Evolutionary conservation across 768 basidiomycete species (phyloP).

Genomic region (Boletus sp.): DNA sequence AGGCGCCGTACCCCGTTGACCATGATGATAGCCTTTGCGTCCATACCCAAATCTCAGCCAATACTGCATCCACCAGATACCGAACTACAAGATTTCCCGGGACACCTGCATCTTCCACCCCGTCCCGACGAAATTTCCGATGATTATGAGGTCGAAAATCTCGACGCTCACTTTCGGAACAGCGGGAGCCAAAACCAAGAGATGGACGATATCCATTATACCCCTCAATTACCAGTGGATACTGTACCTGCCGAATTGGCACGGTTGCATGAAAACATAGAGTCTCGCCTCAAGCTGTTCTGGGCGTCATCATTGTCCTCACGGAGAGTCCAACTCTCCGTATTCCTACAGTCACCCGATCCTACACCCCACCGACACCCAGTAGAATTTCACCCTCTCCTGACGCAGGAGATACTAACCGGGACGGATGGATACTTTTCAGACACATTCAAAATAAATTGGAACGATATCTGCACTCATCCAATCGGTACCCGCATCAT

Average conservation of each 20-base stretch:
- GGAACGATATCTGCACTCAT: conserved; percentile 67
- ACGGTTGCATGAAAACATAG: conserved; percentile 71
- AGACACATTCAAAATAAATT: conserved; percentile 56
- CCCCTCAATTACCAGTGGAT: conserved; percentile 23
- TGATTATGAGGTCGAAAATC: conserved; percentile 52
- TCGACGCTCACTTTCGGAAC: conserved; percentile 52
- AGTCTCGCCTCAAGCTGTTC: conserved; percentile 73
- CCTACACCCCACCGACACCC: conserved; percentile 28
- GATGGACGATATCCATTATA: conserved; percentile 9
- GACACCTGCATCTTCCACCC: conserved; percentile 46
- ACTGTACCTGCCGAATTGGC: conserved; percentile 37
- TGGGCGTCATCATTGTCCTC: conserved; percentile 73
- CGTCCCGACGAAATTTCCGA: conserved; percentile 59
- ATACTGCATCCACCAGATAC: conserved; percentile 20
- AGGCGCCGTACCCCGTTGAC: conserved; percentile 3
- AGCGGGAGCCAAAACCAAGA: conserved; percentile 22
- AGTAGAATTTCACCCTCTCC: conserved; percentile 45
- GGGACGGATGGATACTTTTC: conserved; percentile 74
- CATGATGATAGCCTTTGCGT: conserved; percentile 58
- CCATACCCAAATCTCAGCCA: conserved; percentile 58
- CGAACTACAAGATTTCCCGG: conserved; percentile 31
- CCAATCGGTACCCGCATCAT: conserved; percentile 56
- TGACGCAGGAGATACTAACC: conserved; percentile 52
- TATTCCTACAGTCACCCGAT: conserved; percentile 43
- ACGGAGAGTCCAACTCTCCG: conserved; percentile 57